Percentiles rank a stretch among this genome's conserved stretches.
These are phyloP conservation scores for Lithohypha guttulata DNA, from an alignment of 2,329 filamentous ascomycete species.

Conservation along the genomic window DNA sequence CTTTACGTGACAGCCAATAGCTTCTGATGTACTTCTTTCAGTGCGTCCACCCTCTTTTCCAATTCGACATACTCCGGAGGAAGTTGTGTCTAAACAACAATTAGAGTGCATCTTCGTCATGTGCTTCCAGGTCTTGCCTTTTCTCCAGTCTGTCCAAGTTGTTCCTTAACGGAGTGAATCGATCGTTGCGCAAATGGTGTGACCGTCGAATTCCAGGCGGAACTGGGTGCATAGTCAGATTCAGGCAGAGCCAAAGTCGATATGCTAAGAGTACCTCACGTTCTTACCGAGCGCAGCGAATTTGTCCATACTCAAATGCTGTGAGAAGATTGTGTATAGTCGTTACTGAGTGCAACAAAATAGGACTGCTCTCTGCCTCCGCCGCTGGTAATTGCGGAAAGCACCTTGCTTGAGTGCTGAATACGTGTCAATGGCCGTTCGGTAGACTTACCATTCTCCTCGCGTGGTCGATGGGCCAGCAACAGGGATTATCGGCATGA, in stretches of 20 bases:
- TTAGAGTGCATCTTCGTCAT: constrained; percentile 10
- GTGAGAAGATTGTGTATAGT: too few species aligned
- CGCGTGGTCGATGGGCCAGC: too few species aligned
- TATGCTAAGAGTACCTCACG: constrained; percentile 42
- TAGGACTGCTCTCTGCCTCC: too few species aligned
- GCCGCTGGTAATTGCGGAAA: too few species aligned
- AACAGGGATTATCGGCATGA: too few species aligned
- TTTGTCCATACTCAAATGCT: constrained; percentile 67
- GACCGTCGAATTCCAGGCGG: constrained; percentile 61
- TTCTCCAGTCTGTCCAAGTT: constrained; percentile 87
- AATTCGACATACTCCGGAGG: constrained; percentile 96
- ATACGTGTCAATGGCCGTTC: too few species aligned
- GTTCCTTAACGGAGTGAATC: constrained; percentile 96
- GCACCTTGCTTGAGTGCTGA: too few species aligned
- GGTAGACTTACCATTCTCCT: too few species aligned
- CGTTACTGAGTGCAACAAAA: too few species aligned
- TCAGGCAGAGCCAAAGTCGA: constrained; percentile 14
- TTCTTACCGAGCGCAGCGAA: constrained; percentile 61
- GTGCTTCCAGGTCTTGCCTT: constrained; percentile 44
- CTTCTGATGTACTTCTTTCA: constrained; percentile 95
- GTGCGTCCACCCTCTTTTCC: constrained; percentile 94
- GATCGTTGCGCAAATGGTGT: constrained; percentile 88
- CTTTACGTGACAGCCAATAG: constrained; percentile 84
- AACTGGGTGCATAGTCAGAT: constrained; percentile 26
- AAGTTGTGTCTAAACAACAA: constrained; percentile 63